A percentile compares a stretch with the other conserved stretches of the same genome.
Evolutionary conservation across 495 filamentous ascomycete species (phyloP).

Genomic region (Astrocystis sublimbata): DNA sequence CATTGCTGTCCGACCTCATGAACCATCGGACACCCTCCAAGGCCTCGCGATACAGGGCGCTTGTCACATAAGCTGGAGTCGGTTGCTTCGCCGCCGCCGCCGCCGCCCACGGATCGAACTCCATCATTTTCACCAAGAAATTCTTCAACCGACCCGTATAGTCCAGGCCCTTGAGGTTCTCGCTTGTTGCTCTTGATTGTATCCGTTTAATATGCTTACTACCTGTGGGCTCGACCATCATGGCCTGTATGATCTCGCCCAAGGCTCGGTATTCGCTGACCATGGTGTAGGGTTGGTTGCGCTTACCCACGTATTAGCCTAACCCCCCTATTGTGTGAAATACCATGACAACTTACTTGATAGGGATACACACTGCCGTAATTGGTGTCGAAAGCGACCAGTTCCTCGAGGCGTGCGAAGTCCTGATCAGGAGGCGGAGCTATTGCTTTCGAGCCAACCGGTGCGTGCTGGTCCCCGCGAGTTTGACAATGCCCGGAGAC

Average conservation of each 20-base stretch:
- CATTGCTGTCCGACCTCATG: background rate
- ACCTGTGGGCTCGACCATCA: constrained; percentile 27
- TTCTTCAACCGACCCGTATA: constrained; percentile 28
- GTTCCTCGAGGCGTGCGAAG: constrained; percentile 13
- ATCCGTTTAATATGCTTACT: constrained; percentile 16
- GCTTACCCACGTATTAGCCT: constrained; percentile 20
- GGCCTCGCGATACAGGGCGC: constrained; percentile 13
- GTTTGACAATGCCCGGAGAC: constrained; percentile 35
- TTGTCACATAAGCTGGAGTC: constrained; percentile 17
- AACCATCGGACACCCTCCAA: constrained; percentile 9
- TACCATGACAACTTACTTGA: constrained; percentile 19
- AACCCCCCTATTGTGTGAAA: background rate
- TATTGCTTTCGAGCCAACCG: constrained; percentile 19
- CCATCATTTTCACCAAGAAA: constrained; percentile 25
- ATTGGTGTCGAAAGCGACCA: constrained; percentile 12
- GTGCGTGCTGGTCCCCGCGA: background rate
- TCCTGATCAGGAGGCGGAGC: constrained; percentile 12
- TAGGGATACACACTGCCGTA: constrained; percentile 23
- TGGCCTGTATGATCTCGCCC: constrained; percentile 32
- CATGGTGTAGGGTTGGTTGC: constrained; percentile 30
- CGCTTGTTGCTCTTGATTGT: background rate
- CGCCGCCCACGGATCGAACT: constrained; percentile 25
- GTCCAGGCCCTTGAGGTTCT: constrained; percentile 14
- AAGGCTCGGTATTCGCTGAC: constrained; percentile 31
- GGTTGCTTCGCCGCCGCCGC: background rate